Evolutionary conservation across 495 filamentous ascomycete genomes (phyloP).

Genomic region (Daldinia decipiens): DNA sequence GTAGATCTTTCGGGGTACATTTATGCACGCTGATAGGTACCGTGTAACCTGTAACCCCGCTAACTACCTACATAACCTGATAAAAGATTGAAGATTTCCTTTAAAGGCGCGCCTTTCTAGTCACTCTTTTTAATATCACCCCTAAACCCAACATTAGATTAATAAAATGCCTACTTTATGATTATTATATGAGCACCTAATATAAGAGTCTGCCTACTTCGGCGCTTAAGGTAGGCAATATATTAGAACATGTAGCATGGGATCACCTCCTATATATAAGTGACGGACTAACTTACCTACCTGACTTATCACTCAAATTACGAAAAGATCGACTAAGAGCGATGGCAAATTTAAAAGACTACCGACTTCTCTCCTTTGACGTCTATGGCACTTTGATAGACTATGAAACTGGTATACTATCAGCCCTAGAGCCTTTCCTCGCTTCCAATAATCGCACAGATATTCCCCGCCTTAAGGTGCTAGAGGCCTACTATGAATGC

Average conservation of each 20-base stretch:
- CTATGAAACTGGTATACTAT: slow-evolving; percentile 57
- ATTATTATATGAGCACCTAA: neutral
- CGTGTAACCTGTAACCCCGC: no score
- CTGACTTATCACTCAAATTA: no score
- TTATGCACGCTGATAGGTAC: no score
- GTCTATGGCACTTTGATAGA: slow-evolving; percentile 74
- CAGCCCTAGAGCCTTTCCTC: slow-evolving; percentile 25
- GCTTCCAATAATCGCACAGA: slow-evolving; percentile 14
- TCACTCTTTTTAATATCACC: neutral
- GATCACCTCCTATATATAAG: no score
- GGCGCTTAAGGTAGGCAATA: neutral
- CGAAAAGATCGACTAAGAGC: no score
- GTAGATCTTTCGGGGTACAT: no score
- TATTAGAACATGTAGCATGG: neutral
- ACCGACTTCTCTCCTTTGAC: slow-evolving; percentile 60
- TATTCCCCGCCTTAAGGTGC: slow-evolving; percentile 8
- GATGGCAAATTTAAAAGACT: slow-evolving; percentile 46
- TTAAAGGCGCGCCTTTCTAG: slow-evolving; percentile 28
- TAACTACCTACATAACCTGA: no score
- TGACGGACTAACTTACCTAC: no score
- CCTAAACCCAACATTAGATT: neutral
- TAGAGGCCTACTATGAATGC: slow-evolving; percentile 31
- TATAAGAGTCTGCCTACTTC: no score
- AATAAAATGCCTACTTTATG: neutral
- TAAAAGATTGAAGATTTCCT: neutral